Base-by-base conservation (phyloP, 805 yeast genomes). In the Candida dajiaensis region DNA sequence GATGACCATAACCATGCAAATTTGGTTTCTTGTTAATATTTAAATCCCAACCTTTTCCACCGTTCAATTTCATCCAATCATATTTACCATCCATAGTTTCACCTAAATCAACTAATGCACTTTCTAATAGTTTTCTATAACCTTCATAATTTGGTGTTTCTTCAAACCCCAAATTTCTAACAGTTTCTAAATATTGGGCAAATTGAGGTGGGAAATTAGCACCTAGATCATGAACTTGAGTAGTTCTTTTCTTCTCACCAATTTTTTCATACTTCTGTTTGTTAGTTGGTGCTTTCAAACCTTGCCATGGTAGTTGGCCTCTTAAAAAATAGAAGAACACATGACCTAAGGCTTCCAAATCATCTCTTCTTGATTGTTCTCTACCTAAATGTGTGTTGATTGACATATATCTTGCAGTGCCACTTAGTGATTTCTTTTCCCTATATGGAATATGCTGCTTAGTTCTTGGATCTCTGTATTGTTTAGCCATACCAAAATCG, bases 251-350 rank as follows among this genome's bases (percentile, higher is more conserved):
- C 58, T 84, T 84, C 53, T 84, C 85, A 25, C 94, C 94, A 63
- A 86, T 86, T 61, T 85, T 85, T 64, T 86, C 94, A 62, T 85
- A 85, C 63, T 85, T 85, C 53, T 80, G 76, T 63, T 86, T 85
- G 63, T 85, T 85, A n/a, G 88, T 85, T 49, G 89, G 89, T 2
- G 92, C 94, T 65, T 85, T 85, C 50, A 85, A 69, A n/a, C 95
- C 95, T 67, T 85, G 95, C 95, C 95, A 85, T 40, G 95, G 95
- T 61, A 85, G 72, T 51, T 81, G 83, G 25, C 95, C 94, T 59
- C 86, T 76, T 46, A 85, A 65, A 58, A 85, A 85, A 64, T 85
- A 85, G 61, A 85, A 78, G 60, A 85, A 85, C 0, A 85, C 94
- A 66, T 85, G 94, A 16, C 92, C 94, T 56, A 85, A 68, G 9